These are phyloP conservation scores for Aspergillus phoenicis DNA, from an alignment of 2,329 filamentous ascomycete genomes.

Conservation along the genomic window DNA sequence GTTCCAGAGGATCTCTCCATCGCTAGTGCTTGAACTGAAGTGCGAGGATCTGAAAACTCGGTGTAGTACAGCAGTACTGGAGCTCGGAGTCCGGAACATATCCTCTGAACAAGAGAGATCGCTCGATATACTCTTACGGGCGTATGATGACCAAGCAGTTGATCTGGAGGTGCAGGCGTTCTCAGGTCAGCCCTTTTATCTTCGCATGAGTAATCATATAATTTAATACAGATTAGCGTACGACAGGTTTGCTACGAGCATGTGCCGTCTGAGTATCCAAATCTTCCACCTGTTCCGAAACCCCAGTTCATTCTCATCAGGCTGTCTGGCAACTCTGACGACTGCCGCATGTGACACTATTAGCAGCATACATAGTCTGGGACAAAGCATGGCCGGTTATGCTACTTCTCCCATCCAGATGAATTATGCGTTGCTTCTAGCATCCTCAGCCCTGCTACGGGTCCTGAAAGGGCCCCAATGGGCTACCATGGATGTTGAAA, in stretches of 20 bases:
- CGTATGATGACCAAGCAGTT: constrained; percentile 40
- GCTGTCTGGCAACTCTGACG: constrained; percentile 31
- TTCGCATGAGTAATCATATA: background rate
- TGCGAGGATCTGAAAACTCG: constrained; percentile 41
- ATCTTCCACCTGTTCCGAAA: constrained; percentile 42
- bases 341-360: constrained; percentile 36
- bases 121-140: constrained; percentile 40
- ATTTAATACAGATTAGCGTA: constrained; percentile 28
- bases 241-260: constrained; percentile 32
- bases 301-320: constrained; percentile 29
- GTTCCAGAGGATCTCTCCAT: constrained; percentile 37
- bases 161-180: constrained; percentile 38
- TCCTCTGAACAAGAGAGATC: constrained; percentile 41
- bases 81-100: constrained; percentile 45
- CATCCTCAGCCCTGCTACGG: constrained; percentile 37
- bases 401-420: constrained; percentile 33
- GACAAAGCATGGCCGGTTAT: constrained; percentile 23
- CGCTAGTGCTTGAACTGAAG: constrained; percentile 40
- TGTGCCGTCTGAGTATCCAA: constrained; percentile 39
- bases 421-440: constrained; percentile 33
- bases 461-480: constrained; percentile 41
- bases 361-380: constrained; percentile 30
- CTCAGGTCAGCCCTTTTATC: constrained; percentile 28
- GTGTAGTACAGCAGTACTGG: constrained; percentile 39
- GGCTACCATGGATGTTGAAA: constrained; percentile 36